Conservation (phyloP, 768 basidiomycete species). For the Termitomyces sp. region DNA sequence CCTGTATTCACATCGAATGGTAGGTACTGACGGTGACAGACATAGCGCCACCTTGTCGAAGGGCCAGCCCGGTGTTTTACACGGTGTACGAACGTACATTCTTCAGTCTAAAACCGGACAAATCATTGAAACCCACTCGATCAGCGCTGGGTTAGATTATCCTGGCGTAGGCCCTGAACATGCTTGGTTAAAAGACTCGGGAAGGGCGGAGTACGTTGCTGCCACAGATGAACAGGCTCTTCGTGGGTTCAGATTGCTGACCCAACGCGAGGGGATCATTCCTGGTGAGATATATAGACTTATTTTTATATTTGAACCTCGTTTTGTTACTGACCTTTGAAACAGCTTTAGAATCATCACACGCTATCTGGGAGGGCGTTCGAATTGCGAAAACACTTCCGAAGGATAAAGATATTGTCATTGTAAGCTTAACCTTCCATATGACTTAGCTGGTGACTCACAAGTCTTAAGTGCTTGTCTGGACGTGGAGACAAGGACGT, state of each 20-base stretch:
- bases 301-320: not conserved
- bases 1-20: not conserved
- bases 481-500: conserved; percentile 99
- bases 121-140: conserved; percentile 95
- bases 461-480: conserved; percentile 65
- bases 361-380: conserved; percentile 93
- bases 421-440: conserved; percentile 50
- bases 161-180: conserved; percentile 98
- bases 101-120: conserved; percentile 87
- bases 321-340: conserved; percentile 1
- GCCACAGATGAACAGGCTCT: conserved; percentile 95
- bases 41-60: conserved; percentile 93
- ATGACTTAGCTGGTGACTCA: not conserved
- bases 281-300: conserved; percentile 65
- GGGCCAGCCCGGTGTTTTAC: conserved; percentile 91
- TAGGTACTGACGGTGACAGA: conserved; percentile 74
- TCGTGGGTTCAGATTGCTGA: conserved; percentile 86
- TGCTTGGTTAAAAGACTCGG: conserved; percentile 93
- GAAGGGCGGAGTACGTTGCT: conserved; percentile 86
- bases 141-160: conserved; percentile 95
- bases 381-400: conserved; percentile 78
- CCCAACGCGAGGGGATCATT: conserved; percentile 95
- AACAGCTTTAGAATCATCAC: conserved; percentile 87
- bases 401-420: conserved; percentile 82
- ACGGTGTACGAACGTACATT: conserved; percentile 94